phyloP scores from a whole-genome alignment of 2,329 filamentous ascomycete species.

The Aspergillus ochraceus region DNA sequence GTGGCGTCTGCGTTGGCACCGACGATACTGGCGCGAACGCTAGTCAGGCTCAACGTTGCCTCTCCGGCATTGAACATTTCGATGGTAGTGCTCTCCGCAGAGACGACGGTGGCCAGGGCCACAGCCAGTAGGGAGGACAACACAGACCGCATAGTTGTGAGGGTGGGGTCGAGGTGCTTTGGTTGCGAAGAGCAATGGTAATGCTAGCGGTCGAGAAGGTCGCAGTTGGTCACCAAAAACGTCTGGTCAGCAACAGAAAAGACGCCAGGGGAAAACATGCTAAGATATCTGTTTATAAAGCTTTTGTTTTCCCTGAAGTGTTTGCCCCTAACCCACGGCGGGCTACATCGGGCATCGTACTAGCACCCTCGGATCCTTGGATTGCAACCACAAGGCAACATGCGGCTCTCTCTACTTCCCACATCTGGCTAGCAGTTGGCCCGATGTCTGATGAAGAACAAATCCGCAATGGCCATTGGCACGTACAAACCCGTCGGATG shows the following conservation, averaged over 20 bases:
- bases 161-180: not conserved
- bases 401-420: not conserved
- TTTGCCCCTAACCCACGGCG: not conserved
- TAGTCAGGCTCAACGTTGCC: conserved; percentile 3
- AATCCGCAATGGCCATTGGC: not conserved
- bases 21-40: conserved; percentile 16
- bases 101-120: conserved; percentile 1
- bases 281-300: not conserved
- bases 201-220: not conserved
- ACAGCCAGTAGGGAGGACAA: not conserved
- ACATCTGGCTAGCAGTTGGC: not conserved
- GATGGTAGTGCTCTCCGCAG: conserved; percentile 11
- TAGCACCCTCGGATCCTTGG: not conserved
- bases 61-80: conserved; percentile 13
- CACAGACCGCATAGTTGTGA: not conserved
- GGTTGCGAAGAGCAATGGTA: not conserved
- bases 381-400: not conserved
- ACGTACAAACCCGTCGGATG: not conserved
- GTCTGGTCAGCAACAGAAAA: not conserved
- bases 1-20: conserved; percentile 17
- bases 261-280: not conserved
- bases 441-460: not conserved
- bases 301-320: not conserved
- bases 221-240: not conserved
- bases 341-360: not conserved